A percentile compares a stretch with the other conserved stretches of the same genome.
Evolutionary conservation across 768 basidiomycete species (phyloP).

Genomic region (Kwoniella sp.): DNA sequence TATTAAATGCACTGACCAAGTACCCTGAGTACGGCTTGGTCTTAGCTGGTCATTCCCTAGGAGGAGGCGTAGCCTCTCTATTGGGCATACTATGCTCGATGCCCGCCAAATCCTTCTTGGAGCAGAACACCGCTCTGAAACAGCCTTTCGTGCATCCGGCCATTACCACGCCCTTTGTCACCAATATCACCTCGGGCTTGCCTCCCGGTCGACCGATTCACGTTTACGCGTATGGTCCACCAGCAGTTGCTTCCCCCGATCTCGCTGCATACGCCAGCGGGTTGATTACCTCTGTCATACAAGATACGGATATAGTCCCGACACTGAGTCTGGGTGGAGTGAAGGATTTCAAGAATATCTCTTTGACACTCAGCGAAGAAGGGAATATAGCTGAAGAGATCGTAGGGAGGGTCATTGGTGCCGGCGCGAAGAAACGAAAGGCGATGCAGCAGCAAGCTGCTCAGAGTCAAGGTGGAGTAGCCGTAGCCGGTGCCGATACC

Average conservation of each 20-base stretch:
- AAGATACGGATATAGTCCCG: slow-evolving; percentile 54
- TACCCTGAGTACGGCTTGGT: slow-evolving; percentile 56
- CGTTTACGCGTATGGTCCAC: slow-evolving; percentile 55
- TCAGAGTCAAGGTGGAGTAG: neutral
- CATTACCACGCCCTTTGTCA: slow-evolving; percentile 55
- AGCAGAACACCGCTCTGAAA: slow-evolving; percentile 17
- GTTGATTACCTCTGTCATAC: slow-evolving; percentile 54
- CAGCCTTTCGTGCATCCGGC: slow-evolving; percentile 29
- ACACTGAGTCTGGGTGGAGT: slow-evolving; percentile 49
- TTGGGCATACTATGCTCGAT: slow-evolving; percentile 51
- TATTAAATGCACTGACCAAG: slow-evolving; percentile 47
- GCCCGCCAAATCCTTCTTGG: slow-evolving; percentile 32
- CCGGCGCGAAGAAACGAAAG: slow-evolving; percentile 2
- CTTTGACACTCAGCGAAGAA: slow-evolving; percentile 55
- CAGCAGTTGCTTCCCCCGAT: slow-evolving; percentile 55
- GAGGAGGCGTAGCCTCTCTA: slow-evolving; percentile 56
- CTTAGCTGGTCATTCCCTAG: slow-evolving; percentile 56
- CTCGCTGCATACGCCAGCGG: slow-evolving; percentile 52
- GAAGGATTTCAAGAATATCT: slow-evolving; percentile 56
- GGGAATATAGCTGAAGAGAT: slow-evolving; percentile 56
- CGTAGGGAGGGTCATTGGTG: slow-evolving; percentile 48
- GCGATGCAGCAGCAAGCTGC: neutral
- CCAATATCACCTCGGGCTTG: slow-evolving; percentile 49
- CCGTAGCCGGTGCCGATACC: too few species aligned
- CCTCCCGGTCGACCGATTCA: slow-evolving; percentile 57